phyloP scores from a whole-genome alignment of 768 basidiomycete species.

The Boletus rubropictus region DNA sequence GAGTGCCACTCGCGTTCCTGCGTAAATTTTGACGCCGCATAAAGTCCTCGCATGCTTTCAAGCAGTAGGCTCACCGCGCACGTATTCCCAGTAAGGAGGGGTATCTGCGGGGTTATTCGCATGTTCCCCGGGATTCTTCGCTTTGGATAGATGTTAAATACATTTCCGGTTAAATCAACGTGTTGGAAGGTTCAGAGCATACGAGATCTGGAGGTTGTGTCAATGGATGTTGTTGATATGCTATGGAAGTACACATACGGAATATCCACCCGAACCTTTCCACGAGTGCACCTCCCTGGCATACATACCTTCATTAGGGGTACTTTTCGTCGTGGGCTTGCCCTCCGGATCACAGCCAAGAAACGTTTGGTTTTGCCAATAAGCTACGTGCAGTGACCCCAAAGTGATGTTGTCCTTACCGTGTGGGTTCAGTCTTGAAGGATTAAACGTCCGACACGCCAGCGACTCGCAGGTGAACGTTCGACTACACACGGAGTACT shows the following conservation, averaged over 20 bases:
- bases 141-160: not conserved
- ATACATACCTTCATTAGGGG: too few relatives aligned
- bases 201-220: conserved; percentile 7
- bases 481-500: too few relatives aligned
- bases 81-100: conserved; percentile 12
- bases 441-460: too few relatives aligned
- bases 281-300: too few relatives aligned
- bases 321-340: too few relatives aligned
- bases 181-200: conserved; percentile 15
- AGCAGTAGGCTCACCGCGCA: not conserved
- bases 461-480: too few relatives aligned
- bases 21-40: conserved; percentile 24
- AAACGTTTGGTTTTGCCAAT: too few relatives aligned
- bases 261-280: too few relatives aligned
- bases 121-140: not conserved
- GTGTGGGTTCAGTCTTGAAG: too few relatives aligned
- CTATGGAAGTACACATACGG: not conserved
- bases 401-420: too few relatives aligned
- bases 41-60: conserved; percentile 35
- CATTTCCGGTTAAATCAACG: conserved; percentile 11
- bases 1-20: conserved; percentile 15
- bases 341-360: too few relatives aligned
- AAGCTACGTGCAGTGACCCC: too few relatives aligned
- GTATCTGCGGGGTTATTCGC: conserved; percentile 16
- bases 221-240: not conserved